phyloP scores from a whole-genome alignment of 345 rosid genomes.

The Populus davidiana region DNA sequence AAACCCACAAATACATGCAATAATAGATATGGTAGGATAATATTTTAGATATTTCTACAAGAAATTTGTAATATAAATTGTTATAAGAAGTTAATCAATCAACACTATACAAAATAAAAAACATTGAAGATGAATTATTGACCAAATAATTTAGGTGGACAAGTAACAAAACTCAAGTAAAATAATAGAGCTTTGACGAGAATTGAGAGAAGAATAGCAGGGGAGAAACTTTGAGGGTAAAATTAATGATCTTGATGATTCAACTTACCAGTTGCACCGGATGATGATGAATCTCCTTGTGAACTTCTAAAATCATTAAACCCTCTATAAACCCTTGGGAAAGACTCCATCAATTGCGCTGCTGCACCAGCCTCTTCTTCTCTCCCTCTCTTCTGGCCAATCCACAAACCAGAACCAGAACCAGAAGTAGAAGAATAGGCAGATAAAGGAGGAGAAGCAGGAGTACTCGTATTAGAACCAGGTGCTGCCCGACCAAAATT shows the following conservation, averaged over 20 bases:
- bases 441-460: slow-evolving; percentile 25
- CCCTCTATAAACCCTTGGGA: slow-evolving; percentile 32
- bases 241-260: neutral
- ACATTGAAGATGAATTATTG: neutral
- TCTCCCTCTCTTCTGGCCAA: slow-evolving; percentile 41
- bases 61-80: neutral
- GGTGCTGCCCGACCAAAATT: slow-evolving; percentile 11
- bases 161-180: neutral
- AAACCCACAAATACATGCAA: slow-evolving; percentile 19
- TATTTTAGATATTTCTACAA: neutral
- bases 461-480: slow-evolving; percentile 5
- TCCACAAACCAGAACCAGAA: slow-evolving; percentile 30
- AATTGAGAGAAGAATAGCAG: neutral
- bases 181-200: neutral
- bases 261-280: slow-evolving; percentile 33
- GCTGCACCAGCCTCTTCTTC: slow-evolving; percentile 28
- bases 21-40: neutral
- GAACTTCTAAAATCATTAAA: slow-evolving; percentile 21
- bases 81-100: neutral
- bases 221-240: neutral
- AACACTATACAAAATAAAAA: neutral
- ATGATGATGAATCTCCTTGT: slow-evolving; percentile 34
- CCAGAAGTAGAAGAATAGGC: slow-evolving; percentile 20
- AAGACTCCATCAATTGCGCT: slow-evolving; percentile 22
- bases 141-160: neutral